A percentile compares a stretch with the other conserved stretches of the same genome.
Conservation (phyloP, 2,329 filamentous ascomycete species). For the Nemania sp. region DNA sequence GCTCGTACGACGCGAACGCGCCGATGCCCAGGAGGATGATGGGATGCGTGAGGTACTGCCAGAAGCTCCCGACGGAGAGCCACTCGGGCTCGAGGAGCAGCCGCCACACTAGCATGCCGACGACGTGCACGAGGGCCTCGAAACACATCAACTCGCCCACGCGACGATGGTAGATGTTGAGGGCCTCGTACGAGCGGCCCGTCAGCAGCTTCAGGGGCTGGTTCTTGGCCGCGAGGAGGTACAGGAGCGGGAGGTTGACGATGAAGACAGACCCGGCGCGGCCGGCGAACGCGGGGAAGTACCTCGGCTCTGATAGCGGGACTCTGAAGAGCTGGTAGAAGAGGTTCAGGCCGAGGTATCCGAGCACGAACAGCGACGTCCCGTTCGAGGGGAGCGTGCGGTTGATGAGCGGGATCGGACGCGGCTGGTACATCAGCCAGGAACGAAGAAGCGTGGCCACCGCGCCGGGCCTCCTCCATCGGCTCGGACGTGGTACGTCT, state of each 20-base stretch:
- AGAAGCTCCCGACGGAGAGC: conserved; percentile 46
- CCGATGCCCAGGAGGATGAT: conserved; percentile 58
- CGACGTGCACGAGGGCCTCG: conserved; percentile 60
- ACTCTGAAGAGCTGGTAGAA: conserved; percentile 62
- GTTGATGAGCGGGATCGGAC: conserved; percentile 59
- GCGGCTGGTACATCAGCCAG: conserved; percentile 61
- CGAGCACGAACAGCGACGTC: conserved; percentile 55
- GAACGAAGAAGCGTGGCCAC: conserved; percentile 19
- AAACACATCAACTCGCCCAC: conserved; percentile 66
- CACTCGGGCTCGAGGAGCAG: conserved; percentile 54
- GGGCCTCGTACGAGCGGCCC: conserved; percentile 66
- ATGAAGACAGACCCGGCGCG: conserved; percentile 58
- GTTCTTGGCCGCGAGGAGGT: conserved; percentile 69
- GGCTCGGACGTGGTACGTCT: neutral
- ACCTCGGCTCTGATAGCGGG: conserved; percentile 50
- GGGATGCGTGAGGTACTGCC: conserved; percentile 55
- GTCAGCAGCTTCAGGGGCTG: conserved; percentile 65
- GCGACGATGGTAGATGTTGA: conserved; percentile 68
- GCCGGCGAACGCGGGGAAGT: conserved; percentile 63
- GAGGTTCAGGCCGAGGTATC: conserved; percentile 58
- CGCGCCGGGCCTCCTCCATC: neutral
- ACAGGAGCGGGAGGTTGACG: conserved; percentile 57
- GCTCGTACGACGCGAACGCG: conserved; percentile 61
- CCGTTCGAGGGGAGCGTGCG: conserved; percentile 62
- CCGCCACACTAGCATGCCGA: conserved; percentile 61